A percentile compares a stretch with the other conserved stretches of the same genome.
Evolutionary conservation across 2,329 filamentous ascomycete genomes (phyloP).

Genomic region (Aspergillus sp.): DNA sequence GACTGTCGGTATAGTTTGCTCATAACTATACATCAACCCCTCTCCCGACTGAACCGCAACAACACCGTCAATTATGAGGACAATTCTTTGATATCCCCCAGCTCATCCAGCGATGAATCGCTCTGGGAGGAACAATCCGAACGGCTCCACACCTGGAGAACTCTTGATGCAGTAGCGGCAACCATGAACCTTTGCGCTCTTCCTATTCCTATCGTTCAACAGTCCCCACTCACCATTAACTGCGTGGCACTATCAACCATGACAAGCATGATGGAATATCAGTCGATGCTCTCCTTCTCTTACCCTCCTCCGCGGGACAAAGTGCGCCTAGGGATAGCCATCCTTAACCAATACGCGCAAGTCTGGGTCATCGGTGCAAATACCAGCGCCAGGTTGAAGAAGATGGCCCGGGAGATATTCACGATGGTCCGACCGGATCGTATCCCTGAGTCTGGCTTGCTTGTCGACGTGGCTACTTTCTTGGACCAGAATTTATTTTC

Average conservation of each 20-base stretch:
- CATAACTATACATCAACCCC: background rate
- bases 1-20: background rate
- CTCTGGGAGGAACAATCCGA: background rate
- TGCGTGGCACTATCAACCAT: background rate
- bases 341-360: background rate
- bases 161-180: background rate
- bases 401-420: background rate
- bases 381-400: background rate
- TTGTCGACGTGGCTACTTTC: background rate
- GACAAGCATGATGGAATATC: background rate
- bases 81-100: background rate
- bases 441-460: background rate
- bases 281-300: background rate
- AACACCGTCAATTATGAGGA: background rate
- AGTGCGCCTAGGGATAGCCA: background rate
- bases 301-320: background rate
- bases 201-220: background rate
- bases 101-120: background rate
- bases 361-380: background rate
- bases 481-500: background rate
- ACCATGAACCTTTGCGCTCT: background rate
- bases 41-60: background rate
- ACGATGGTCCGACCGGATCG: background rate
- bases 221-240: background rate
- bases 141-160: background rate